A percentile compares a stretch with the other conserved stretches of the same genome.
phyloP scores from a whole-genome alignment of 2,329 filamentous ascomycete genomes.

The Fusarium abutilonis region DNA sequence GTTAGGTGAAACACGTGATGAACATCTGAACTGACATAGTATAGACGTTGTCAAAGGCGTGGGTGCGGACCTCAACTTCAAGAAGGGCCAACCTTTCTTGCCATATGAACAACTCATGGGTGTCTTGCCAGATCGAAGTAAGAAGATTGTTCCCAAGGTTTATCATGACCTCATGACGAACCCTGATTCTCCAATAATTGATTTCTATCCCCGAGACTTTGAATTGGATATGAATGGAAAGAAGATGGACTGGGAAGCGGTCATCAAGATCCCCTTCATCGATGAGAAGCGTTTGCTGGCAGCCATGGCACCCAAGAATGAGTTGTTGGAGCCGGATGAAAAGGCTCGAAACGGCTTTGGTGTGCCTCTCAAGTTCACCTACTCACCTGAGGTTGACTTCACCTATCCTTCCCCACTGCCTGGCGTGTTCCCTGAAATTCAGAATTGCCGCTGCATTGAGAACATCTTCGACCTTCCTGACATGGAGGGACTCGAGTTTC shows the following conservation, averaged over 20 bases:
- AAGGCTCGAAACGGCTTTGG: conserved; percentile 88
- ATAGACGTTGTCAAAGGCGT: conserved; percentile 88
- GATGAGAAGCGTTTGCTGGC: conserved; percentile 85
- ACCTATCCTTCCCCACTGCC: conserved; percentile 87
- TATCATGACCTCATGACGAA: conserved; percentile 96
- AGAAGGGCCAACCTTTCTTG: conserved; percentile 91
- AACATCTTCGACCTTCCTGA: conserved; percentile 96
- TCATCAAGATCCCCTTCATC: conserved; percentile 99
- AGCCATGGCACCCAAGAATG: conserved; percentile 88
- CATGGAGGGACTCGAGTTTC: conserved; percentile 87
- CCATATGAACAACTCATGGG: conserved; percentile 99
- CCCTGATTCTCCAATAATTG: conserved; percentile 88
- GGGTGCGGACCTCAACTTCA: conserved; percentile 88
- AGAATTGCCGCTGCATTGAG: conserved; percentile 88
- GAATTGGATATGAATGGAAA: conserved; percentile 99
- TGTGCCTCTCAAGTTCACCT: conserved; percentile 91
- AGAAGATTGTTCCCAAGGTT: conserved; percentile 87
- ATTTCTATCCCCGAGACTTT: conserved; percentile 98
- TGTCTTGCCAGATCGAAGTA: conserved; percentile 95
- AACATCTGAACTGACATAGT: conserved; percentile 50
- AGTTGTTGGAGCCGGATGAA: conserved; percentile 79
- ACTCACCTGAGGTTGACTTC: conserved; percentile 79
- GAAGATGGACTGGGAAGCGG: conserved; percentile 99
- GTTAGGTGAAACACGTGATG: neutral
- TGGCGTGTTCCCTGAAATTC: conserved; percentile 89